These are phyloP conservation scores for Musa beccarii DNA, from an alignment of 176 grass and related monocot genomes.

Conservation along the genomic window DNA sequence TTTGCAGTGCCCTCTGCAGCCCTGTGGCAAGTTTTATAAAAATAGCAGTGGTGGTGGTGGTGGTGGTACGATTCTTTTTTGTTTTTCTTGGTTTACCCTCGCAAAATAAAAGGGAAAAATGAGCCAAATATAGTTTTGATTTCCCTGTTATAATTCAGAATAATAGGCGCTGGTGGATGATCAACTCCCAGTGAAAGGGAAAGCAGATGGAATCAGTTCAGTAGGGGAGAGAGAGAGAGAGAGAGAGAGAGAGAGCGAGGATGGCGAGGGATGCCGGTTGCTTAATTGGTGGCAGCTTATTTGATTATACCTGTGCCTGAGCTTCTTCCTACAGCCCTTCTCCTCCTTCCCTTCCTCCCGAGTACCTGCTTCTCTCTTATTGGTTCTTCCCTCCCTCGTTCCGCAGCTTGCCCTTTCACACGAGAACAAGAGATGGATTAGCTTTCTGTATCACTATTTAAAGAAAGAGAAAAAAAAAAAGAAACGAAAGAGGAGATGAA, in stretches of 20 bases:
- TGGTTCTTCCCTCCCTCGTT: neutral
- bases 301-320: neutral
- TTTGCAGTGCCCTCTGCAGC: neutral
- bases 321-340: neutral
- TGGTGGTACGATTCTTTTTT: neutral
- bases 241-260: neutral
- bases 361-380: neutral
- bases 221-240: neutral
- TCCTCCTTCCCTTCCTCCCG: neutral
- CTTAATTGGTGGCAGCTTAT: too few species aligned
- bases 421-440: neutral
- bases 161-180: neutral
- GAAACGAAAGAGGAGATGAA: constrained; percentile 34
- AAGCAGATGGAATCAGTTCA: constrained; percentile 4
- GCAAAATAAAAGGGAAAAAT: neutral
- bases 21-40: neutral
- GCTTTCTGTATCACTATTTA: neutral
- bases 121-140: neutral
- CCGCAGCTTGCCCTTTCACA: neutral
- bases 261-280: too few species aligned
- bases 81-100: neutral
- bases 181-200: neutral
- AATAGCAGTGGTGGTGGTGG: neutral
- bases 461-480: neutral
- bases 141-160: neutral